A percentile compares a stretch with the other conserved stretches of the same genome.
These are phyloP conservation scores for Nicotiana rustica DNA, from an alignment of 305 asterid species.

Conservation along the genomic window DNA sequence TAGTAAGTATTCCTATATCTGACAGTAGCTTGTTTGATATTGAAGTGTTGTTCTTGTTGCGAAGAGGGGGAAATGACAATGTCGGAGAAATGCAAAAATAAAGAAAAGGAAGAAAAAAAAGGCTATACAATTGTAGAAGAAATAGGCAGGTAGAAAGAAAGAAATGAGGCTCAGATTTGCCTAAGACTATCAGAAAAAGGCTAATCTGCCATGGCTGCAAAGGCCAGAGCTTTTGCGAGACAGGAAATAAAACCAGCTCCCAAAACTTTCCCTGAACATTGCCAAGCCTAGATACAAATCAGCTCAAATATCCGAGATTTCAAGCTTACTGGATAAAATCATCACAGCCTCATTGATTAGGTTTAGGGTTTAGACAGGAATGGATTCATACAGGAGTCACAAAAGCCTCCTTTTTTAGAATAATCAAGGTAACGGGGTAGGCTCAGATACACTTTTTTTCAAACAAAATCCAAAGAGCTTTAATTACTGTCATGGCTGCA, in stretches of 20 bases:
- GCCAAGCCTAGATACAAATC: slow-evolving; percentile 7
- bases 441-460: slow-evolving; percentile 41
- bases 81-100: background rate
- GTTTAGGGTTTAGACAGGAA: background rate
- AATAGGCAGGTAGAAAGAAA: background rate
- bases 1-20: too few relatives aligned
- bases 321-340: background rate
- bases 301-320: background rate
- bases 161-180: background rate
- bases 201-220: background rate
- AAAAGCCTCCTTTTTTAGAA: slow-evolving; percentile 16
- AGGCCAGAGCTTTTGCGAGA: background rate
- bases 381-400: background rate
- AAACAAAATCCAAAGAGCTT: slow-evolving; percentile 32
- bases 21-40: background rate
- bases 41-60: background rate
- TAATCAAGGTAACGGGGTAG: background rate
- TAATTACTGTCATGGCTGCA: slow-evolving; percentile 39
- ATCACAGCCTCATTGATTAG: background rate
- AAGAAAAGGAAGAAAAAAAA: background rate
- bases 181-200: background rate
- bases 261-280: background rate
- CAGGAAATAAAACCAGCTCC: background rate
- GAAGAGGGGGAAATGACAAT: background rate
- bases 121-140: background rate